Percentiles rank a stretch among this genome's conserved stretches.
Evolutionary conservation across 1,284 basidiomycete species (phyloP).

Genomic region (Ustilago nuda): DNA sequence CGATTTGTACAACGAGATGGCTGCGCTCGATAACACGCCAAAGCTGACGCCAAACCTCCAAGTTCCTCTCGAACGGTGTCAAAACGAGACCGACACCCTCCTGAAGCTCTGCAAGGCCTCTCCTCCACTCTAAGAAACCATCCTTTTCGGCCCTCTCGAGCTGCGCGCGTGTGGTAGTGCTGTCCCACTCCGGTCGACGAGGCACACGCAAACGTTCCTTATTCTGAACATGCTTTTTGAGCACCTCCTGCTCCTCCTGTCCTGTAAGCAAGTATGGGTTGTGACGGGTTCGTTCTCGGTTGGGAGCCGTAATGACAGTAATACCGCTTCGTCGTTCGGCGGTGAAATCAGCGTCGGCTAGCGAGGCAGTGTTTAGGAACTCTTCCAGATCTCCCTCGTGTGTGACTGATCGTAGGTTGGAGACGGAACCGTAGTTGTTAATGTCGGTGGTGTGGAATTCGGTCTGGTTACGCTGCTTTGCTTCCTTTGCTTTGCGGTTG

Average conservation of each 20-base stretch:
- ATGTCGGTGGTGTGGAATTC: conserved; percentile 68
- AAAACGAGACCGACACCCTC: conserved; percentile 67
- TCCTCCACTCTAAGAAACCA: conserved; percentile 67
- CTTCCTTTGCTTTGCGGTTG: conserved; percentile 65
- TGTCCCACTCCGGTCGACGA: conserved; percentile 63
- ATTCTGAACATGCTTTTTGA: conserved; percentile 63
- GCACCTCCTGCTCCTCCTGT: conserved; percentile 80
- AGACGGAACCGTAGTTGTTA: conserved; percentile 70
- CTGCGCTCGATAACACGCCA: conserved; percentile 69
- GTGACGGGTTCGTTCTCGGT: conserved; percentile 65
- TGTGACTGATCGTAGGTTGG: conserved; percentile 85
- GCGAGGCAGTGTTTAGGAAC: conserved; percentile 92
- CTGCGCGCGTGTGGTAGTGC: conserved; percentile 61
- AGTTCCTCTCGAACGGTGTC: conserved; percentile 69
- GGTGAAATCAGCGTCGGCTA: conserved; percentile 96
- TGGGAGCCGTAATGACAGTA: conserved; percentile 82
- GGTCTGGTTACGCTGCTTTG: conserved; percentile 52
- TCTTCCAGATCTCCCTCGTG: conserved; percentile 96
- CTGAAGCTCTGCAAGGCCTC: conserved; percentile 66
- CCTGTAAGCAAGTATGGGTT: conserved; percentile 90
- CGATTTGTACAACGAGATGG: conserved; percentile 68
- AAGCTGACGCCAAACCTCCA: conserved; percentile 69
- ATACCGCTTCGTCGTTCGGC: conserved; percentile 88
- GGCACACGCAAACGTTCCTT: conserved; percentile 64
- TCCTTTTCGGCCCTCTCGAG: conserved; percentile 67